Percentiles rank a stretch among this genome's conserved stretches.
These are phyloP conservation scores for Cicer bijugum DNA, from an alignment of 306 rosid genomes.

Conservation along the genomic window DNA sequence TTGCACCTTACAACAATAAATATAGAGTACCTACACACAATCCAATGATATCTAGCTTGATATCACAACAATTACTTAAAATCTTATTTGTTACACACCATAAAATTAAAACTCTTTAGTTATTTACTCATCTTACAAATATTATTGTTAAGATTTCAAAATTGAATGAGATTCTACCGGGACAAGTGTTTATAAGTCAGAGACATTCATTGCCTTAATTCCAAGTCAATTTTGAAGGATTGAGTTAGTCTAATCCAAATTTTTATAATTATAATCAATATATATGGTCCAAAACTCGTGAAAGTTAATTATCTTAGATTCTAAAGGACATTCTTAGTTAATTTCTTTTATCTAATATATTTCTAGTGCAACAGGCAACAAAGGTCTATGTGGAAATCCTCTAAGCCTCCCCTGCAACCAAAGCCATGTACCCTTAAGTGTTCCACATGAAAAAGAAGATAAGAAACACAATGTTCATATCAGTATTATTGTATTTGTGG, in stretches of 20 bases:
- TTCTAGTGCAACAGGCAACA: slow-evolving; percentile 60
- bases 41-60: background rate
- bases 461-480: slow-evolving; percentile 43
- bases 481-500: slow-evolving; percentile 41
- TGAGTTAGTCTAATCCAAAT: too few species aligned
- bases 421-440: slow-evolving; percentile 18
- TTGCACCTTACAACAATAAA: too few species aligned
- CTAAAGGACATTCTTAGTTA: background rate
- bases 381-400: slow-evolving; percentile 72
- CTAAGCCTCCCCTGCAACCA: slow-evolving; percentile 52
- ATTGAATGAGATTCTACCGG: too few species aligned
- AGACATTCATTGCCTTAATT: too few species aligned
- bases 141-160: too few species aligned
- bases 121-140: too few species aligned
- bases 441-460: background rate
- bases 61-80: background rate
- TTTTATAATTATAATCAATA: too few species aligned
- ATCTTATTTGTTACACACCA: background rate
- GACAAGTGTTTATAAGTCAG: too few species aligned
- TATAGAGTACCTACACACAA: too few species aligned
- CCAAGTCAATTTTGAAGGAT: too few species aligned
- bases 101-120: background rate
- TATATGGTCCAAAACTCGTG: too few species aligned
- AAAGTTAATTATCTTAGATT: too few species aligned
- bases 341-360: slow-evolving; percentile 4